These are phyloP conservation scores for Zygosaccharomyces lentus DNA, from an alignment of 805 yeast genomes.

Conservation along the genomic window DNA sequence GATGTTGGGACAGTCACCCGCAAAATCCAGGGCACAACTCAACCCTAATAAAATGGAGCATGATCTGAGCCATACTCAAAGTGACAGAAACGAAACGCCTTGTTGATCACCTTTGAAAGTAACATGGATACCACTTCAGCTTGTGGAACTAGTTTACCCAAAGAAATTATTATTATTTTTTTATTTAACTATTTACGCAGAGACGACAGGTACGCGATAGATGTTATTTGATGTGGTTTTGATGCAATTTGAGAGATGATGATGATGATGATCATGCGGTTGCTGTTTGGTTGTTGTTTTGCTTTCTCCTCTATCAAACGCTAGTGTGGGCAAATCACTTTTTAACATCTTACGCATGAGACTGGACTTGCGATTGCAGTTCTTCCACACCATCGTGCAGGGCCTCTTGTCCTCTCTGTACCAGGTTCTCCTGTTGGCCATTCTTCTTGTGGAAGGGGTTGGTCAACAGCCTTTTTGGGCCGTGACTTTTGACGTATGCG, in stretches of 20 bases:
- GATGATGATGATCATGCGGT: too few species aligned
- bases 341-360: slow-evolving; percentile 3
- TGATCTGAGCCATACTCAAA: too few species aligned
- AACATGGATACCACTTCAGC: too few species aligned
- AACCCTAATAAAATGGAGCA: too few species aligned
- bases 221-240: background rate
- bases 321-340: background rate
- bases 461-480: slow-evolving; percentile 10
- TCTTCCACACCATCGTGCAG: slow-evolving; percentile 11
- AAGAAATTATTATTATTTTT: background rate
- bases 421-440: background rate
- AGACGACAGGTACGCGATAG: background rate
- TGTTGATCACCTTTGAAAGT: too few species aligned
- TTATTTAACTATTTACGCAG: slow-evolving; percentile 3
- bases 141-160: background rate
- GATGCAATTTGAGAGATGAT: too few species aligned
- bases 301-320: slow-evolving; percentile 2
- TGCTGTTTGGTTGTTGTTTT: background rate
- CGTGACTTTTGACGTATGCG: slow-evolving; percentile 15
- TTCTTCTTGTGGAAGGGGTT: slow-evolving; percentile 3
- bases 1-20: background rate
- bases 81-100: too few species aligned
- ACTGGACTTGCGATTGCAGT: slow-evolving; percentile 10
- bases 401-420: slow-evolving; percentile 4
- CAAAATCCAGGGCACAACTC: too few species aligned